Percentiles rank a stretch among this genome's conserved stretches.
phyloP scores from a whole-genome alignment of 177 flowering plant species.

The Vitis hybrid region DNA sequence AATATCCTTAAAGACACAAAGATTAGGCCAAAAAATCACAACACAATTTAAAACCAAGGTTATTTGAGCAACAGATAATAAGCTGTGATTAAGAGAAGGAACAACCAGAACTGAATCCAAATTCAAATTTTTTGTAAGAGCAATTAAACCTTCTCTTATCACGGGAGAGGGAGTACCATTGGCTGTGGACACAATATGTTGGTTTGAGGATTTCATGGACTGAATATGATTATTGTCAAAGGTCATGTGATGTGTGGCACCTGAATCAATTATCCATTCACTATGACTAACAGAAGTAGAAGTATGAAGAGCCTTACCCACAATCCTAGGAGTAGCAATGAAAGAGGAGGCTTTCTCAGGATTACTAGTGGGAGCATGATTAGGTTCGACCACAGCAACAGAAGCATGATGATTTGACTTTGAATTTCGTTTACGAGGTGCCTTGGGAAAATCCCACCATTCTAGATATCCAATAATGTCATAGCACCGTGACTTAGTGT shows the following conservation, averaged over 20 bases:
- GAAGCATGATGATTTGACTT: neutral
- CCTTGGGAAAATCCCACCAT: slow-evolving; percentile 17
- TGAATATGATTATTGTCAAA: slow-evolving; percentile 1
- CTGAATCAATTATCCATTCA: neutral
- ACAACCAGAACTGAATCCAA: slow-evolving; percentile 12
- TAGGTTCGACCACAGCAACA: neutral
- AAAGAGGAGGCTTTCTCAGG: no score
- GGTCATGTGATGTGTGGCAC: slow-evolving; percentile 16
- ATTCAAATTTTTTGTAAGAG: neutral
- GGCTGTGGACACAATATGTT: slow-evolving; percentile 11
- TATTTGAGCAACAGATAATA: no score
- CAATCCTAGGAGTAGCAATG: no score
- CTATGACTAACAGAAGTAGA: neutral
- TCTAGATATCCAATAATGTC: slow-evolving; percentile 15
- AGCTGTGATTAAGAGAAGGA: neutral
- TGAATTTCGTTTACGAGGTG: slow-evolving; percentile 2
- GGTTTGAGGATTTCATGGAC: neutral
- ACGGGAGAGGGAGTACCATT: slow-evolving; percentile 9
- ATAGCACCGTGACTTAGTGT: slow-evolving; percentile 10
- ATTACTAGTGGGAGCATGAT: slow-evolving; percentile 1
- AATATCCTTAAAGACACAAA: neutral
- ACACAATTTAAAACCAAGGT: slow-evolving; percentile 1
- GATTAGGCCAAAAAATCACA: slow-evolving; percentile 17
- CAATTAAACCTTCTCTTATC: slow-evolving; percentile 11
- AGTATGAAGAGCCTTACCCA: no score